Evolutionary conservation across 352 stramenopile species (phyloP).

Genomic region (Pythium apleroticum): DNA sequence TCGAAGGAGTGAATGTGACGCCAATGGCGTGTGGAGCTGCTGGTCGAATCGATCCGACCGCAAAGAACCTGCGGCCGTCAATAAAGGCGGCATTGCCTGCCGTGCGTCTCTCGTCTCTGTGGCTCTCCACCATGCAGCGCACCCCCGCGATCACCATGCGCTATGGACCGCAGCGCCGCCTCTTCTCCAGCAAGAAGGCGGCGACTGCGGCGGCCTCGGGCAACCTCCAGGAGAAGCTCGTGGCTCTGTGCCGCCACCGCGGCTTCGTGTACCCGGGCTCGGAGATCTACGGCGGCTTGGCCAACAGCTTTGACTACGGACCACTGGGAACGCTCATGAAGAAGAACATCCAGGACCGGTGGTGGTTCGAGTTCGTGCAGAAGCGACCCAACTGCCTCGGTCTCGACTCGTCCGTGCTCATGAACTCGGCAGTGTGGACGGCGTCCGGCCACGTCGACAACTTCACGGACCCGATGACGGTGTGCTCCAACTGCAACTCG

Average conservation of each 20-base stretch:
- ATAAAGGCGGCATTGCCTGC: not conserved
- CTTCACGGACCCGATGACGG: constrained; percentile 98
- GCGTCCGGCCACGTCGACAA: constrained; percentile 96
- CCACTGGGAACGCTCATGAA: constrained; percentile 94
- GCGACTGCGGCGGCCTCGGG: not conserved
- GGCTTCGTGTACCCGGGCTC: constrained; percentile 94
- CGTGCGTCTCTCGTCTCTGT: not conserved
- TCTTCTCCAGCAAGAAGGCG: constrained; percentile 39
- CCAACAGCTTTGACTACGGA: constrained; percentile 98
- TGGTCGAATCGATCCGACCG: not conserved
- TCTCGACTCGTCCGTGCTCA: constrained; percentile 95
- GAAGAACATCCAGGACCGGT: constrained; percentile 97
- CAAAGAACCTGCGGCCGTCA: constrained; percentile 8
- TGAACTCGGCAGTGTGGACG: constrained; percentile 94
- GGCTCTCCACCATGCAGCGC: constrained; percentile 11
- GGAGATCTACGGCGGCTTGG: constrained; percentile 97
- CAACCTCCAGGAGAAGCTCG: constrained; percentile 70
- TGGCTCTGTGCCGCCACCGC: constrained; percentile 85
- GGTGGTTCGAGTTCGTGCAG: constrained; percentile 97
- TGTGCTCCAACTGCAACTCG: constrained; percentile 94
- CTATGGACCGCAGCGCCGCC: constrained; percentile 21
- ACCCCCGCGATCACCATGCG: not conserved
- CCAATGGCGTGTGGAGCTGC: constrained; percentile 20
- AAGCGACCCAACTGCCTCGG: constrained; percentile 93
- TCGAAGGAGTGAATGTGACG: constrained; percentile 10